Evolutionary conservation across 805 yeast genomes (phyloP).

Genomic region (Pichia californica): DNA sequence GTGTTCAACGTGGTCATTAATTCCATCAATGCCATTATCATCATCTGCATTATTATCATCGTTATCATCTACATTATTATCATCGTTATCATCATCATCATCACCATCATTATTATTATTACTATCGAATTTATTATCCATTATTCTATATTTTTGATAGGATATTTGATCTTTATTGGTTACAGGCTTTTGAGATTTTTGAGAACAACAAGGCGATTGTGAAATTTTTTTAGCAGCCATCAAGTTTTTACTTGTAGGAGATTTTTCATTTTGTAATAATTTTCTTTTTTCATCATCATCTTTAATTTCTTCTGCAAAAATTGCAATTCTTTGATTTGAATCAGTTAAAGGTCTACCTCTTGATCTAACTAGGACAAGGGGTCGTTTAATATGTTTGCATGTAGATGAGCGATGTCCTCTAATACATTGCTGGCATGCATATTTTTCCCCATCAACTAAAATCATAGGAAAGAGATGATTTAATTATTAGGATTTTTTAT

Average conservation of each 20-base stretch:
- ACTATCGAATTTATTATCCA: no score
- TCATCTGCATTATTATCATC: no score
- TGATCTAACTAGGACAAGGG: conserved; percentile 79
- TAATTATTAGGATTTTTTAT: no score
- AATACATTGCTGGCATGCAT: conserved; percentile 82
- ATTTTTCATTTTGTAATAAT: background rate
- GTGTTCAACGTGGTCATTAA: no score
- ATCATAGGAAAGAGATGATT: conserved; percentile 34
- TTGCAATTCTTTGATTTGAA: conserved; percentile 53
- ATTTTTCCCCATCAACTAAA: conserved; percentile 68
- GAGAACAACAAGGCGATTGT: no score
- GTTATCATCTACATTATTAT: no score
- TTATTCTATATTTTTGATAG: no score
- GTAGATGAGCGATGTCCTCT: conserved; percentile 88
- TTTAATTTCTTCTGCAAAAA: conserved; percentile 38
- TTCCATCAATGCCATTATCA: no score
- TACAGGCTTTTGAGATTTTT: no score
- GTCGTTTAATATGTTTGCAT: conserved; percentile 75
- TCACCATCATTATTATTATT: no score
- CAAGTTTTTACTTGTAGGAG: background rate
- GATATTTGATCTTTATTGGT: no score
- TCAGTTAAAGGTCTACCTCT: conserved; percentile 78
- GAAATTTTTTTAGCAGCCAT: conserved; percentile 1
- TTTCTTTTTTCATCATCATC: conserved; percentile 3
- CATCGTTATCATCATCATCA: no score